Evolutionary conservation across 352 stramenopile genomes (phyloP), one percentile per base, ranked within the genome.

Genomic region (Globisporangium iwayamae): DNA sequence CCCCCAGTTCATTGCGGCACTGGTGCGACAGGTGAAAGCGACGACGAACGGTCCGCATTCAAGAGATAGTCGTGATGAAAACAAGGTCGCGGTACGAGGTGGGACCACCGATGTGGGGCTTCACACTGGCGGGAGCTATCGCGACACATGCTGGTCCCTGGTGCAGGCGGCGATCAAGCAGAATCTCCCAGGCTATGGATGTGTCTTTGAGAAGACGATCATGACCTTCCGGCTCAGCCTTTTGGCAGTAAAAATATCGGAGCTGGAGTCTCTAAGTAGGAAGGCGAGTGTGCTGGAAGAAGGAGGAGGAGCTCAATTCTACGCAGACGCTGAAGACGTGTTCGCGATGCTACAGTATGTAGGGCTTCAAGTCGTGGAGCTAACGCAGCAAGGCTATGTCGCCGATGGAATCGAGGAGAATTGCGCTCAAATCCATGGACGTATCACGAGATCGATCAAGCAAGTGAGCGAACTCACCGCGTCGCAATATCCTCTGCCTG

Each of bases 121-220:
- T 16, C 79, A 90, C 56, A 89, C 78, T 2, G 78, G 78, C 14
- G 71, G 69, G 0, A 56, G 62, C 32, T 45, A 62, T 7, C 71
- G 81, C 25, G 75, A 78, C 52, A 89, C 75, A 1, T 88, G 79
- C 48, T 90, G 79, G 81, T 48, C 79, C 14, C 57, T 90, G 6
- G 79, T 90, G 2, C 60, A 71, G 2, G 67, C 65, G 2, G 69
- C 64, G 2, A 56, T 90, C 13, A 60, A 47, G 7, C 69, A 75
- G 9, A 73, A 78, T 18, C 38, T 90, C 5, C 73, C 64, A 20
- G 76, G 69, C 11, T 71, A 63, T 14, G 50, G 46, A 10, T 68
- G 62, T 10, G 46, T 87, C 9, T 76, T 79, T 28, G 52, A 69
- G 0, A 89, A 85, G 32, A 53, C 70, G 18, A 68, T 79, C 48